Base-by-base conservation (phyloP, 108 stramenopile species). In the Pseudonitzschia pungens region DNA sequence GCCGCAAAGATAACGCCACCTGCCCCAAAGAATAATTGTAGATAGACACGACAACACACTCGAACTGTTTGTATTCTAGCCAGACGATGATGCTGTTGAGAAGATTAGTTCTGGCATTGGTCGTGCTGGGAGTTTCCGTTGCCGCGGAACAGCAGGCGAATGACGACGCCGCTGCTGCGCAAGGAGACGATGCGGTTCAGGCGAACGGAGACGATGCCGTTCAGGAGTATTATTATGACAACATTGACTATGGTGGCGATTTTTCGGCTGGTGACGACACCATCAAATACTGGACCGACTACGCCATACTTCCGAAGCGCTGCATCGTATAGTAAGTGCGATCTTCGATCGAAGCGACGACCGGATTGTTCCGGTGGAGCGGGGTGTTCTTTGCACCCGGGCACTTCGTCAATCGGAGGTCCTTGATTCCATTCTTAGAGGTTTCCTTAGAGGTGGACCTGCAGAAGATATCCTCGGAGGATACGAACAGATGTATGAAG, bases 201-300 rank as follows among this genome's bases (percentile, higher is more conserved):
- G n/a, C n/a, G 6, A 16, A 62, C n/a, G 32, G 40, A 1, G 60
- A 62, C n/a, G 60, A 58, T 44, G 68, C 57, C 5, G 63, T 33
- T 6, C 57, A 72, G 66, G 31, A 42, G 31, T 72, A 78, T 29
- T 77, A 69, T 43, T 69, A 70, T 21, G 42, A 40, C 43, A 78
- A 78, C 48, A 14, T 50, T 6, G 5, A 77, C 16, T n/a, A 55
- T 32, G 44, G 15, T n/a, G 40, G 53, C 26, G 62, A 36, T 44
- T 58, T 57, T 33, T 57, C 71, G 14, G 54, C 68, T 3, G 86
- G 76, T 14, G 84, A 88, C 50, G 86, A 87, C 36, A 72, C 76
- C 44, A 94, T 94, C 68, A 74, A 79, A 60, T 89, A 89, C 79
- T 94, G 93, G 93, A 91, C 89, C 7, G 81, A 89, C 22, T 92